Evolutionary conservation across 352 stramenopile species (phyloP).

Genomic region (Peronospora belbahrii): DNA sequence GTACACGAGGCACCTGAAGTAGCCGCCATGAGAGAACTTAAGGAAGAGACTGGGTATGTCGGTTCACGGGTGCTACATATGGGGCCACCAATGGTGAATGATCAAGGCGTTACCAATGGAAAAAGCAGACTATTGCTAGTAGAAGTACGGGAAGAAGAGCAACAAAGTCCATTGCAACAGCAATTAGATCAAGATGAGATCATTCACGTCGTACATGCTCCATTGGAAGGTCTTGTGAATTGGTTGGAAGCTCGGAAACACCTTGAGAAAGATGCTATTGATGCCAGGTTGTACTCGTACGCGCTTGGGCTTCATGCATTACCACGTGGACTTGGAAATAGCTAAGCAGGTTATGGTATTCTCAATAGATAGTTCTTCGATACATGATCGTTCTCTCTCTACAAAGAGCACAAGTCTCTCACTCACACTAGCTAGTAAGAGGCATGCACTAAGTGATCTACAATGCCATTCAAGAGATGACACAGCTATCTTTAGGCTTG

Average conservation of each 20-base stretch:
- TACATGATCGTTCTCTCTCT: too few relatives aligned
- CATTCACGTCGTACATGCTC: constrained; percentile 55
- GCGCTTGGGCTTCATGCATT: constrained; percentile 40
- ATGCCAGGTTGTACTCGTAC: constrained; percentile 54
- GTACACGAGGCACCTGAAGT: constrained; percentile 54
- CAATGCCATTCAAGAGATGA: constrained; percentile 20
- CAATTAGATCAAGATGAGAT: constrained; percentile 64
- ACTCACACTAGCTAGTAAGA: constrained; percentile 8
- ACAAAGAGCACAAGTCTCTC: background rate
- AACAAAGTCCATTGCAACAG: constrained; percentile 22
- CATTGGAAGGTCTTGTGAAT: constrained; percentile 51
- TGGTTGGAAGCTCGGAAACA: constrained; percentile 42
- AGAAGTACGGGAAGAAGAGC: constrained; percentile 42
- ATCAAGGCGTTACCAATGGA: constrained; percentile 74
- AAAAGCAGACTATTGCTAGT: constrained; percentile 59
- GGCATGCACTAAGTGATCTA: background rate
- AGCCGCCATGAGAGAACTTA: constrained; percentile 77
- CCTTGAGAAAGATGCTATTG: constrained; percentile 38
- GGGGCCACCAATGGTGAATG: constrained; percentile 70
- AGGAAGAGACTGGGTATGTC: constrained; percentile 87
- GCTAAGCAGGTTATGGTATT: constrained; percentile 1
- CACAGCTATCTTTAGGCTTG: constrained; percentile 12
- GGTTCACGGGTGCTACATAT: constrained; percentile 60
- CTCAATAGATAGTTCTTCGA: constrained; percentile 26
- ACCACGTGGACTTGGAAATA: constrained; percentile 12